Evolutionary conservation across 148 eudicot species (phyloP).

Genomic region (Arbutus unedo): DNA sequence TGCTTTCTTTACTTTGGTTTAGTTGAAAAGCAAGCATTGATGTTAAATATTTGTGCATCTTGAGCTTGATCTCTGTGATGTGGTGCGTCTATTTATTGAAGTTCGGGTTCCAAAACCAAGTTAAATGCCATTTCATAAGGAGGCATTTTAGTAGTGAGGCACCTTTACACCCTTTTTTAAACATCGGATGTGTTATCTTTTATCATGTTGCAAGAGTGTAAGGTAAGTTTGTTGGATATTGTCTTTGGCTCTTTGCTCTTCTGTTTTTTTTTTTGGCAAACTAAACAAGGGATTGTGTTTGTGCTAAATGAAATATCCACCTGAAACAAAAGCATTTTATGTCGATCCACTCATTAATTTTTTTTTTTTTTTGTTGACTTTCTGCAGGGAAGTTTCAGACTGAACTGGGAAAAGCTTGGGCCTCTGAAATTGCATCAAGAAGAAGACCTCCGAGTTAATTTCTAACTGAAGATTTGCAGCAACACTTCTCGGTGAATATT

Average conservation of each 20-base stretch:
- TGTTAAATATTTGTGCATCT: too few species aligned
- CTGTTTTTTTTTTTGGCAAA: not conserved
- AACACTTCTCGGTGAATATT: not conserved
- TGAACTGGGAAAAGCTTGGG: constrained; percentile 84
- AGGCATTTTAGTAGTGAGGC: not conserved
- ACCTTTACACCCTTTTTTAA: not conserved
- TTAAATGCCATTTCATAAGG: not conserved
- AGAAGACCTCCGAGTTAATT: constrained; percentile 25
- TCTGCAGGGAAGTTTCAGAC: constrained; percentile 85
- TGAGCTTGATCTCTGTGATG: constrained; percentile 1
- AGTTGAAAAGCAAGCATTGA: not conserved
- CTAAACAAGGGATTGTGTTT: not conserved
- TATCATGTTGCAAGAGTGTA: not conserved
- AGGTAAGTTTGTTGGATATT: not conserved
- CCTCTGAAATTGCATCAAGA: constrained; percentile 73
- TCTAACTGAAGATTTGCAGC: constrained; percentile 10
- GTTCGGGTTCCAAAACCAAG: not conserved
- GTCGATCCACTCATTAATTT: not conserved
- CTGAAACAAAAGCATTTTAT: not conserved
- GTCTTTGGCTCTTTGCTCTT: not conserved
- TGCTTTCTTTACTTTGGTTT: not conserved
- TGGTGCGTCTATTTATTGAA: not conserved
- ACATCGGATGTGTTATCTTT: not conserved
- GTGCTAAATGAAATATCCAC: not conserved
- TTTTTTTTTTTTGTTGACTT: not conserved